These are phyloP conservation scores for Phylloporus rhodoxanthus DNA, from an alignment of 768 basidiomycete species.

Conservation along the genomic window DNA sequence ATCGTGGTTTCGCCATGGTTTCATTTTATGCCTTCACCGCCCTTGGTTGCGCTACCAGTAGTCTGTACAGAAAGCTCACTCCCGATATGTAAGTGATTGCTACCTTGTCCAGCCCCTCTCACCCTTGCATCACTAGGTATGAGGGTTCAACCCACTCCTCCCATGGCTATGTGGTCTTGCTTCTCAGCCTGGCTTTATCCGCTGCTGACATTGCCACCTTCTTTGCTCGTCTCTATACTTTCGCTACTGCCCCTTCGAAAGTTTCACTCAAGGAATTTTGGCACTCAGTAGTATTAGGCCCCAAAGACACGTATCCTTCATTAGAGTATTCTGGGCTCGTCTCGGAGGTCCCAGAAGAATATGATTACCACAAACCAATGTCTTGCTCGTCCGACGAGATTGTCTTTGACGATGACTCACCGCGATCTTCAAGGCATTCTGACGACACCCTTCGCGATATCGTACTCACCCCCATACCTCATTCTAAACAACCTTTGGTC, in stretches of 20 bases:
- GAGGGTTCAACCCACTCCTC: slow-evolving; percentile 55
- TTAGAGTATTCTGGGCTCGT: slow-evolving; percentile 57
- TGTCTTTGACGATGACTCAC: slow-evolving; percentile 44
- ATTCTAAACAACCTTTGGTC: slow-evolving; percentile 25
- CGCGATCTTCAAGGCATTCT: slow-evolving; percentile 40
- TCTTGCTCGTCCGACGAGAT: slow-evolving; percentile 45
- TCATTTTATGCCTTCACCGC: slow-evolving; percentile 57
- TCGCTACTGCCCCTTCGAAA: slow-evolving; percentile 38
- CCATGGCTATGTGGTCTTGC: slow-evolving; percentile 55
- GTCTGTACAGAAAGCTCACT: slow-evolving; percentile 70
- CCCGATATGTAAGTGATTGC: slow-evolving; percentile 64
- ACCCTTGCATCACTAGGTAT: slow-evolving; percentile 47
- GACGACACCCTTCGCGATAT: slow-evolving; percentile 52
- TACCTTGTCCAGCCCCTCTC: slow-evolving; percentile 9
- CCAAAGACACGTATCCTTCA: slow-evolving; percentile 26
- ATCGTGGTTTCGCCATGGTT: slow-evolving; percentile 51
- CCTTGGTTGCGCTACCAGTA: slow-evolving; percentile 63
- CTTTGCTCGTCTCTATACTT: slow-evolving; percentile 46
- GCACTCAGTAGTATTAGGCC: slow-evolving; percentile 51
- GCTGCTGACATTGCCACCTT: slow-evolving; percentile 49
- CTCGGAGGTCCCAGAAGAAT: slow-evolving; percentile 49
- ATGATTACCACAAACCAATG: slow-evolving; percentile 40
- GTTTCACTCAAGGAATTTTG: slow-evolving; percentile 49
- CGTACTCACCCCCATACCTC: slow-evolving; percentile 15
- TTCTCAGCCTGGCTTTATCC: slow-evolving; percentile 42